A percentile compares a stretch with the other conserved stretches of the same genome.
Evolutionary conservation across 306 rosid species (phyloP).

Genomic region (Gastrolobium bilobum): DNA sequence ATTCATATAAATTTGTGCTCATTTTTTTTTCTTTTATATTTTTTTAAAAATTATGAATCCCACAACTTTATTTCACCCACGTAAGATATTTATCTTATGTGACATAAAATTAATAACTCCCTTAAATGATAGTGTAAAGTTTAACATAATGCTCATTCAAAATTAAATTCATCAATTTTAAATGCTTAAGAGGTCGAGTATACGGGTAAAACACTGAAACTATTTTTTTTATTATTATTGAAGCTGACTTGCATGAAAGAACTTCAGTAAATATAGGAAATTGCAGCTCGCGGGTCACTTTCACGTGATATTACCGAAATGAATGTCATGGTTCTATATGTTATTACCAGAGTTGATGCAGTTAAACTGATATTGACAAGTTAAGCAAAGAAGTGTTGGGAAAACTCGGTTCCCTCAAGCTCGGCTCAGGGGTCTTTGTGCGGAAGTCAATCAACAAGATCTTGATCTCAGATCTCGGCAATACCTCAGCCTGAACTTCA

Average conservation of each 20-base stretch:
- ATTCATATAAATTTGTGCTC: no score
- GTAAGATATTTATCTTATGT: no score
- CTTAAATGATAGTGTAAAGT: no score
- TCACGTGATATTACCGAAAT: not conserved
- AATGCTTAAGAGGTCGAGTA: not conserved
- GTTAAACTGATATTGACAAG: not conserved
- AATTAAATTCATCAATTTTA: not conserved
- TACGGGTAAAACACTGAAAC: not conserved
- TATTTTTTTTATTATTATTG: not conserved
- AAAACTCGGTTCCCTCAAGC: no score
- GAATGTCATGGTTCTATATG: not conserved
- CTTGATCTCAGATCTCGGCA: no score
- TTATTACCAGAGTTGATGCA: not conserved
- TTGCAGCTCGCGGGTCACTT: not conserved
- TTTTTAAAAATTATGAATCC: no score
- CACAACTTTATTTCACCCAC: no score
- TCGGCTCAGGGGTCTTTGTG: no score
- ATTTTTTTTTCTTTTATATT: no score
- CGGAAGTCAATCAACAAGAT: no score
- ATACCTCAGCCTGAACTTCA: no score
- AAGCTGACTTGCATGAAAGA: not conserved
- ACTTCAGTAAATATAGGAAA: not conserved
- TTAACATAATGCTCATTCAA: not conserved
- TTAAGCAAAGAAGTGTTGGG: not conserved
- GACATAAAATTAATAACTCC: no score